Conservation (phyloP, 371 early-diverging fungal species). For the Haplosporangium sp. region DNA sequence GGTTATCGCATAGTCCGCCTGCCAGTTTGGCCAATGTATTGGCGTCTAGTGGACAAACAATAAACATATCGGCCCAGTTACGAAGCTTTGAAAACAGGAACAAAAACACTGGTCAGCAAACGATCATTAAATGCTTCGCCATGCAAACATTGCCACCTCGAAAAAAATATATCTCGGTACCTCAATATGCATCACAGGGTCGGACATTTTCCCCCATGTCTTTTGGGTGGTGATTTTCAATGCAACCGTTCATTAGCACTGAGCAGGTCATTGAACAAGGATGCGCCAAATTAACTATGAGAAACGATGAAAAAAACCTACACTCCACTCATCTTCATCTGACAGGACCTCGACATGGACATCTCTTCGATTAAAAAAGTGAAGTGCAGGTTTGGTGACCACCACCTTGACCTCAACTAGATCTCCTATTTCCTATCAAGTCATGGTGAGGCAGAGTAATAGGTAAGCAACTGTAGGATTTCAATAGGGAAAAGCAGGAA, state of each 20-base stretch:
- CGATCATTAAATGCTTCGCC: no score
- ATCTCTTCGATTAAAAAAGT: conserved; percentile 76
- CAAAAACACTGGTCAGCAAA: background rate
- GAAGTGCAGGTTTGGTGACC: conserved; percentile 79
- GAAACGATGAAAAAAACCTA: conserved; percentile 39
- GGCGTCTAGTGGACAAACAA: conserved; percentile 94
- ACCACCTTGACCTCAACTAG: conserved; percentile 77
- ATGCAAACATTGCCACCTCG: background rate
- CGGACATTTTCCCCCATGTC: conserved; percentile 83
- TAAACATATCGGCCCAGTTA: conserved; percentile 93
- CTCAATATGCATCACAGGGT: conserved; percentile 96
- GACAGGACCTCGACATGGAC: conserved; percentile 68
- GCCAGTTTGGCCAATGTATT: conserved; percentile 95
- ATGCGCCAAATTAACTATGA: background rate
- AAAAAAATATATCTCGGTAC: conserved; percentile 52
- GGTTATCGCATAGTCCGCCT: conserved; percentile 93
- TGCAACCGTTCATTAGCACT: no score
- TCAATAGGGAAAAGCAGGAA: background rate
- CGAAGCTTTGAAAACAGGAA: conserved; percentile 68
- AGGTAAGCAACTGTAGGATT: no score
- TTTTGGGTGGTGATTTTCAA: conserved; percentile 20
- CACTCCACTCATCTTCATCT: conserved; percentile 92
- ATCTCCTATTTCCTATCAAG: conserved; percentile 30
- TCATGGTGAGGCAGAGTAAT: no score
- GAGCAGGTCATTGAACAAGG: no score